Evolutionary conservation across 495 filamentous ascomycete species (phyloP).

Genomic region (Neurospora discreta): DNA sequence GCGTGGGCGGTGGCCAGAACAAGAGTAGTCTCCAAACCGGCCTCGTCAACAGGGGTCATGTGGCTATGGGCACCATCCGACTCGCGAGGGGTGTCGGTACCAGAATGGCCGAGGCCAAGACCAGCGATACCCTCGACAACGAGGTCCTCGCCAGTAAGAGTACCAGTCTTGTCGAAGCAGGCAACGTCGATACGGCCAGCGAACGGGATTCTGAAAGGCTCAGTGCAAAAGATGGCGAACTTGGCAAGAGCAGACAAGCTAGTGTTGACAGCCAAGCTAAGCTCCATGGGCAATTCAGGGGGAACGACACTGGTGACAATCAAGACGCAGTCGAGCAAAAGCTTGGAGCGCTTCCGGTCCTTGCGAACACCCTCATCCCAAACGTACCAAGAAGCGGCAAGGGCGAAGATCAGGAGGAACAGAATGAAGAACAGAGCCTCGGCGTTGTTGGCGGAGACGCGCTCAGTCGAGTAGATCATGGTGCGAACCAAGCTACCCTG

Average conservation of each 20-base stretch:
- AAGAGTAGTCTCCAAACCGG: slow-evolving; percentile 72
- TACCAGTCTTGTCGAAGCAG: slow-evolving; percentile 99
- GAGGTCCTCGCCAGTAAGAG: slow-evolving; percentile 90
- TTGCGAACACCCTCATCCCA: slow-evolving; percentile 90
- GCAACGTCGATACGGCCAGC: slow-evolving; percentile 92
- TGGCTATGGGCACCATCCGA: slow-evolving; percentile 68
- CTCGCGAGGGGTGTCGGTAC: slow-evolving; percentile 52
- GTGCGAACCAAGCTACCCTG: slow-evolving; percentile 95
- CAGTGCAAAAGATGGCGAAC: slow-evolving; percentile 95
- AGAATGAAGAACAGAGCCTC: slow-evolving; percentile 94
- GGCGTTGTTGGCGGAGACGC: slow-evolving; percentile 91
- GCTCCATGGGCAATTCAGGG: slow-evolving; percentile 95
- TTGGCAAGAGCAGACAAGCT: slow-evolving; percentile 89
- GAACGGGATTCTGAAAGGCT: slow-evolving; percentile 98
- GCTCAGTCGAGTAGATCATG: slow-evolving; percentile 99
- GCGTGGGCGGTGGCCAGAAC: slow-evolving; percentile 94
- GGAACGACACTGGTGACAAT: slow-evolving; percentile 97
- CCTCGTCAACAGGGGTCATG: slow-evolving; percentile 51
- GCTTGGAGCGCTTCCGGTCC: slow-evolving; percentile 93
- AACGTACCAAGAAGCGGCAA: slow-evolving; percentile 99
- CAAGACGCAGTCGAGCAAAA: slow-evolving; percentile 91
- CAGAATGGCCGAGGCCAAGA: slow-evolving; percentile 55
- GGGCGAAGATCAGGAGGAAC: slow-evolving; percentile 89
- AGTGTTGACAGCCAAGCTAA: slow-evolving; percentile 96
- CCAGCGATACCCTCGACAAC: slow-evolving; percentile 97